Conservation (phyloP, 352 stramenopile species). For the Halophytophthora batemanensis region DNA sequence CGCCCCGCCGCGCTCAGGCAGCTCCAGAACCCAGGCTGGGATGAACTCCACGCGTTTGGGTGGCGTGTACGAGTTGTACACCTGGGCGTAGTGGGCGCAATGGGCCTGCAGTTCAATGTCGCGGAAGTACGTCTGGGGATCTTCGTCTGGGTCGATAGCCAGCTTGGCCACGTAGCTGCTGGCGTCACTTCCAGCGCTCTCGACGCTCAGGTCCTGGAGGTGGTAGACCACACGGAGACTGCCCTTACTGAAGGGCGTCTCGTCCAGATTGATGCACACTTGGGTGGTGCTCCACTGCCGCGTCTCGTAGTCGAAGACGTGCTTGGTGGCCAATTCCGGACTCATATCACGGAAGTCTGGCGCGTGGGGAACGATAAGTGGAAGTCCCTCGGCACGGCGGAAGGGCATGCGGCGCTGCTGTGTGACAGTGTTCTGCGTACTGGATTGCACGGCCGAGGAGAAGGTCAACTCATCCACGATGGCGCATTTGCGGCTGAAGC, state of each 20-base stretch:
- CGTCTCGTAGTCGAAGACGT: slow-evolving; percentile 78
- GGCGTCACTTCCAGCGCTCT: slow-evolving; percentile 17
- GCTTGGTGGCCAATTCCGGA: slow-evolving; percentile 64
- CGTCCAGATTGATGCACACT: slow-evolving; percentile 73
- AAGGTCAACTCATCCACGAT: slow-evolving; percentile 80
- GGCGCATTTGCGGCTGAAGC: slow-evolving; percentile 54
- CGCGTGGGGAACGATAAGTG: slow-evolving; percentile 70
- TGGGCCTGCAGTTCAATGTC: slow-evolving; percentile 88
- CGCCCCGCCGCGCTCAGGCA: slow-evolving; percentile 64
- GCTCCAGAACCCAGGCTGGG: slow-evolving; percentile 77
- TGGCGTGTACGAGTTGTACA: slow-evolving; percentile 86
- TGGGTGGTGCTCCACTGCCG: slow-evolving; percentile 68
- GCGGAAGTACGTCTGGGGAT: slow-evolving; percentile 87
- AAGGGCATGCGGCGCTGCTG: slow-evolving; percentile 30
- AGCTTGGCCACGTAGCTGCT: slow-evolving; percentile 84
- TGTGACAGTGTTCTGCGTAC: slow-evolving; percentile 30
- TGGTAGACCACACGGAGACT: slow-evolving; percentile 82
- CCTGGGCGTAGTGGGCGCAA: slow-evolving; percentile 75
- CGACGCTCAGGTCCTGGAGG: slow-evolving; percentile 55
- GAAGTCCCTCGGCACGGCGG: slow-evolving; percentile 42
- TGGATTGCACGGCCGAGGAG: slow-evolving; percentile 25
- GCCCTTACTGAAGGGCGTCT: slow-evolving; percentile 80
- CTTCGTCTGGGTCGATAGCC: slow-evolving; percentile 83
- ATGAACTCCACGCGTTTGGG: slow-evolving; percentile 84
- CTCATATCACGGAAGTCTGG: slow-evolving; percentile 62